Evolutionary conservation across 2,329 filamentous ascomycete genomes (phyloP).

Genomic region (Paraphoma chrysanthemicola): DNA sequence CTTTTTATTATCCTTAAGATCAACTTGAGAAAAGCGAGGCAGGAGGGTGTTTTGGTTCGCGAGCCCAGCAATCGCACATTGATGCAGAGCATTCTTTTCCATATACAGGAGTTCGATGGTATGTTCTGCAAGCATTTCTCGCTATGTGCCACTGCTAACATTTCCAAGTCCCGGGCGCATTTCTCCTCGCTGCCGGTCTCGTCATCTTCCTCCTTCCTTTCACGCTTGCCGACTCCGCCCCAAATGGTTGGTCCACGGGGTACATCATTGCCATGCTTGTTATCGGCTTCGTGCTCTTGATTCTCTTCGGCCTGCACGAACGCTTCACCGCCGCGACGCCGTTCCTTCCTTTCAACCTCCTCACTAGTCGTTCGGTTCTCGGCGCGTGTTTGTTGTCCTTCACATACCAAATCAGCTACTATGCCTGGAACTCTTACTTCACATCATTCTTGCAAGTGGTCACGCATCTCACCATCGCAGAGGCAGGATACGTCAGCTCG

Average conservation of each 20-base stretch:
- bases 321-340: conserved; percentile 52
- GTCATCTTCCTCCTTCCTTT: conserved; percentile 57
- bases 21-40: conserved; percentile 63
- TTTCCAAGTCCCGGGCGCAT: conserved; percentile 54
- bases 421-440: conserved; percentile 49
- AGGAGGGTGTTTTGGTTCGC: conserved; percentile 56
- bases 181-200: conserved; percentile 53
- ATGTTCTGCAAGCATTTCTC: background rate
- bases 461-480: conserved; percentile 31
- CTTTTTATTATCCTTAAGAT: conserved; percentile 60
- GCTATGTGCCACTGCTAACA: background rate
- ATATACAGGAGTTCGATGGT: conserved; percentile 52
- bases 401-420: conserved; percentile 58
- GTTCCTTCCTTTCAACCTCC: conserved; percentile 64
- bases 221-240: conserved; percentile 60
- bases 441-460: conserved; percentile 48
- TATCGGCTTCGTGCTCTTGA: conserved; percentile 56
- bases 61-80: conserved; percentile 55
- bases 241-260: conserved; percentile 55
- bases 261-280: conserved; percentile 60
- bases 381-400: conserved; percentile 64
- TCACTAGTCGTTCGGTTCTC: conserved; percentile 69
- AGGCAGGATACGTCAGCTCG: conserved; percentile 41
- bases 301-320: conserved; percentile 62
- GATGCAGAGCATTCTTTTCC: conserved; percentile 50